Evolutionary conservation across 225 moss, liverwort and hornwort species (phyloP), one percentile per base, ranked within the genome.

Genomic region (Pseudoscleropodium purum): DNA sequence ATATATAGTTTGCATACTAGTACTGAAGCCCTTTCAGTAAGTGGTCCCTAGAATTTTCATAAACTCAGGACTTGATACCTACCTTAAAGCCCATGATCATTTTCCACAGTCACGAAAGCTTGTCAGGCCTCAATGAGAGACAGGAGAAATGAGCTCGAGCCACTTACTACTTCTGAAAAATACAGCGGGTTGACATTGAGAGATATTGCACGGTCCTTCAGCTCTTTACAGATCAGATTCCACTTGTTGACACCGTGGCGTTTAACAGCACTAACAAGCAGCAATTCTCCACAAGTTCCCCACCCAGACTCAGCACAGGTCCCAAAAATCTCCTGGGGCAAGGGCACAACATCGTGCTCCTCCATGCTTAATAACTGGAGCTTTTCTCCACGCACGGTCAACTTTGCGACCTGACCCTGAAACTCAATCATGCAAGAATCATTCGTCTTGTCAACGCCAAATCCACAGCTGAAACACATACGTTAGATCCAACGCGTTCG

Each of bases 261-360:
- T 89, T 95, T 97, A 92, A 97, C 96, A 59, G 96, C 97, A 87
- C 96, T 94, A 37, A 96, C 96, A 84, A 97, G 93, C 84, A 96
- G 92, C 75, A 97, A 85, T 92, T 97, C 97, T 65, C 95, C 95
- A 88, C 93, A 96, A 68, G 97, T 95, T 87, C 94, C 96, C 97
- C 97, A 97, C 49, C 84, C 84, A 60, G 81, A 82, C 93, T 82
- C 93, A 82, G 81, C 64, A 70, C 52, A 51, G 54, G 62, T 52
- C 83, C 87, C 95, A 77, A 88, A 93, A 62, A 79, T 89, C 86
- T 90, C 91, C 73, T 83, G 75, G 69, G 89, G 85, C 67, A 82
- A 56, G 81, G 82, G 78, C 76, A 79, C 84, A 86, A 59, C 90
- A 81, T 84, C 90, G 81, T 88, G 84, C 69, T 88, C 91, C 47